These are phyloP conservation scores for Adenanthera pavonina DNA, from an alignment of 306 rosid genomes.

Conservation along the genomic window DNA sequence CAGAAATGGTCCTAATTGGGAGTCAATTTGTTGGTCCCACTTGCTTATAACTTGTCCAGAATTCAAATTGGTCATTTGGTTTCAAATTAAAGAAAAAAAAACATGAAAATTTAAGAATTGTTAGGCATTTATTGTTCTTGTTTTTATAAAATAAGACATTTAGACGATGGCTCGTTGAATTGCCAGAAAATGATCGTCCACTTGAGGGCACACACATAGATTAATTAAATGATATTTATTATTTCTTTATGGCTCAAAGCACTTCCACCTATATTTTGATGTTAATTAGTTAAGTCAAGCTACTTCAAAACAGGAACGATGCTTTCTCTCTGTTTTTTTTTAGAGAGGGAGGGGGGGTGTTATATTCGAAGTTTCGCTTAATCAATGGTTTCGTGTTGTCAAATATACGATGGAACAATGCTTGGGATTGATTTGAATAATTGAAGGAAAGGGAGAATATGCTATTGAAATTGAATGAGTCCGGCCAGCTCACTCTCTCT, in stretches of 20 bases:
- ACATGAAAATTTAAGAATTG: background rate
- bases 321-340: background rate
- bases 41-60: slow-evolving; percentile 17
- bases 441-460: slow-evolving; percentile 4
- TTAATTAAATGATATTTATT: background rate
- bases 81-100: slow-evolving; percentile 1
- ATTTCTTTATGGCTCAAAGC: background rate
- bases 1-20: slow-evolving; percentile 31
- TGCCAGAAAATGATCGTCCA: slow-evolving; percentile 15
- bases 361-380: background rate
- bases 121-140: background rate
- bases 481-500: slow-evolving; percentile 14
- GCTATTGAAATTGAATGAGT: background rate
- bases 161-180: background rate
- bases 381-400: background rate
- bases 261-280: background rate
- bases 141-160: background rate
- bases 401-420: background rate
- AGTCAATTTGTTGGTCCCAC: slow-evolving; percentile 47
- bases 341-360: too few species aligned
- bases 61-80: slow-evolving; percentile 17
- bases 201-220: background rate
- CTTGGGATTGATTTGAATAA: background rate
- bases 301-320: background rate
- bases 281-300: background rate